phyloP scores from a whole-genome alignment of 768 basidiomycete species.

The Sporobolomyces roseus region DNA sequence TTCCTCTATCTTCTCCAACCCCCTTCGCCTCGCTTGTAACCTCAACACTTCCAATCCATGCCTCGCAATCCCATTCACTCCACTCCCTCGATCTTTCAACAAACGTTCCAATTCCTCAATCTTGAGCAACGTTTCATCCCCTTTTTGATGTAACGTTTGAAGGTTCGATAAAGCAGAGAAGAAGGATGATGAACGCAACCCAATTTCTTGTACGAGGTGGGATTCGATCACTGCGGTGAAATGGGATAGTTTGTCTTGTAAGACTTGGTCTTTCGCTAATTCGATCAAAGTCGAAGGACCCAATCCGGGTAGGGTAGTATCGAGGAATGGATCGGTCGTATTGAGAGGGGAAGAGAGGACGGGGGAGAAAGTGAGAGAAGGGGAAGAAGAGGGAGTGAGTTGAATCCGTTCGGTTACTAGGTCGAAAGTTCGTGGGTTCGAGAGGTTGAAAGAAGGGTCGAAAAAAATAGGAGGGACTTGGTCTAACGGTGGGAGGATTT shows the following conservation, averaged over 20 bases:
- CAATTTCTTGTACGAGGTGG: slow-evolving; percentile 89
- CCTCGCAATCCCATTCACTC: slow-evolving; percentile 55
- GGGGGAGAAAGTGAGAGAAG: slow-evolving; percentile 27
- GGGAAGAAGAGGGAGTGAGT: slow-evolving; percentile 28
- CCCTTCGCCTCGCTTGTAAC: slow-evolving; percentile 55
- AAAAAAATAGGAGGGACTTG: slow-evolving; percentile 81
- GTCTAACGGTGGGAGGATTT: slow-evolving; percentile 65
- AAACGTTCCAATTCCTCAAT: slow-evolving; percentile 61
- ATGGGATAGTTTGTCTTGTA: slow-evolving; percentile 84
- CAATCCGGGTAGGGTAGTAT: slow-evolving; percentile 14
- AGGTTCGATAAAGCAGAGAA: slow-evolving; percentile 93
- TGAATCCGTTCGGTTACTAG: slow-evolving; percentile 63
- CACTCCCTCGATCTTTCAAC: slow-evolving; percentile 68
- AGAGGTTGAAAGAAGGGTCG: slow-evolving; percentile 68
- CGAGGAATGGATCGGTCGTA: not conserved
- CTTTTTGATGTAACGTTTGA: slow-evolving; percentile 85
- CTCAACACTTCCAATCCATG: slow-evolving; percentile 72
- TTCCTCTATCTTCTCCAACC: slow-evolving; percentile 55
- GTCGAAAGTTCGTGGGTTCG: slow-evolving; percentile 71
- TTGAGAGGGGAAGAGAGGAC: slow-evolving; percentile 29
- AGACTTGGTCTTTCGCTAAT: slow-evolving; percentile 55
- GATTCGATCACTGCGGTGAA: slow-evolving; percentile 91
- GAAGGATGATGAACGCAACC: slow-evolving; percentile 83
- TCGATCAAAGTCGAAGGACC: slow-evolving; percentile 28
- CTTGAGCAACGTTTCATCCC: slow-evolving; percentile 70